Conservation (phyloP, 1,139 yeast genomes). For the Geotrichum fermentans region DNA sequence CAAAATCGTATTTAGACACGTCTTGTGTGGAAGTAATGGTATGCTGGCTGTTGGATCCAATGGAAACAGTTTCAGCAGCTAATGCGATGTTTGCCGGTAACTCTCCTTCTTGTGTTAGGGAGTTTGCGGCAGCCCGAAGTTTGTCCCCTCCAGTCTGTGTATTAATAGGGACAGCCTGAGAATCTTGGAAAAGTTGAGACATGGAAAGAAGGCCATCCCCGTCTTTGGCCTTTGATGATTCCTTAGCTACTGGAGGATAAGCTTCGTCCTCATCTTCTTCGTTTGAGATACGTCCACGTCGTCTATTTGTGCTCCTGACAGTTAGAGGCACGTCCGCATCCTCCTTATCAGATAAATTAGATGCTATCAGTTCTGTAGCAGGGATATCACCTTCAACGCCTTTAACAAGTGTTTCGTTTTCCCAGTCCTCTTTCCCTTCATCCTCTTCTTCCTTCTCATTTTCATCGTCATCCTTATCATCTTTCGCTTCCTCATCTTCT, state of each 20-base stretch:
- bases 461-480: no score
- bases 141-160: neutral
- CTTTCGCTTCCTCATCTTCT: slow-evolving; percentile 21
- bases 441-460: slow-evolving; percentile 25
- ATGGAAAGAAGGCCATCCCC: slow-evolving; percentile 3
- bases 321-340: slow-evolving; percentile 11
- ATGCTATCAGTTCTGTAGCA: neutral
- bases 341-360: slow-evolving; percentile 18
- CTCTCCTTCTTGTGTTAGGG: slow-evolving; percentile 3
- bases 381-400: neutral
- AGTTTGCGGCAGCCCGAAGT: slow-evolving; percentile 7
- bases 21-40: no score
- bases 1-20: neutral
- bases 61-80: neutral
- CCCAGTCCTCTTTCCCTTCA: slow-evolving; percentile 20
- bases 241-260: neutral
- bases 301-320: neutral
- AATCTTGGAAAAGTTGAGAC: slow-evolving; percentile 7
- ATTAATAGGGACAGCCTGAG: neutral
- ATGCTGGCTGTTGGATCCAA: neutral
- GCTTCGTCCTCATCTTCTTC: neutral
- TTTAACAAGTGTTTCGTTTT: slow-evolving; percentile 1
- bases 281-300: neutral
- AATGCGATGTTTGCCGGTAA: neutral
- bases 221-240: no score